Evolutionary conservation across 179 eudicot genomes (phyloP).

Genomic region (Beta lomatogona): DNA sequence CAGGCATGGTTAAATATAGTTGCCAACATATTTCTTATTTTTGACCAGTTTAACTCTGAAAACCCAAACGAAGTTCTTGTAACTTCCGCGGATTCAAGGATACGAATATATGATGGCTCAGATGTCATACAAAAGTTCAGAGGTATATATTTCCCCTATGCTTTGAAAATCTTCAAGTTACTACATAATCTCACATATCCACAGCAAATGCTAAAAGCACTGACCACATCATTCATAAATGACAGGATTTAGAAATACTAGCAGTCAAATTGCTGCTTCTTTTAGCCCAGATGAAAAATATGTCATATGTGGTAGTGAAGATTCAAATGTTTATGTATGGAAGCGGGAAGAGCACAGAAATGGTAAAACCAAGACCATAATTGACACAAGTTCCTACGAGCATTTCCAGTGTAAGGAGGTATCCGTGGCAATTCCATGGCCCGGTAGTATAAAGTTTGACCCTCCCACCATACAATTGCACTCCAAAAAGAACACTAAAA

Average conservation of each 20-base stretch:
- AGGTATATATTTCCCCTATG: constrained; percentile 38
- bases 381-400: constrained; percentile 53
- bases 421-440: constrained; percentile 90
- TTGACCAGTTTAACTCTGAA: constrained; percentile 59
- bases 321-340: constrained; percentile 87
- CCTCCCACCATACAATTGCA: constrained; percentile 57
- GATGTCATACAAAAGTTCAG: constrained; percentile 65
- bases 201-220: not conserved
- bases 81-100: constrained; percentile 90
- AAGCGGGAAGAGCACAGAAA: constrained; percentile 57
- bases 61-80: constrained; percentile 78
- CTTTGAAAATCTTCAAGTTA: not conserved
- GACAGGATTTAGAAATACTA: constrained; percentile 76
- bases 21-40: not conserved
- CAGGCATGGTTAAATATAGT: no score
- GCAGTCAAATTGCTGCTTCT: constrained; percentile 83
- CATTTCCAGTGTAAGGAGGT: constrained; percentile 80
- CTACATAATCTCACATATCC: not conserved
- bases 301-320: constrained; percentile 83
- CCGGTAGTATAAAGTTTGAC: constrained; percentile 56
- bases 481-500: constrained; percentile 56
- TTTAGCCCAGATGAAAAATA: constrained; percentile 71
- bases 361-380: constrained; percentile 44
- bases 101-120: constrained; percentile 65
- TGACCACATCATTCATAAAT: not conserved